phyloP scores from a whole-genome alignment of 2,329 filamentous ascomycete genomes.

The Nakataea oryzae region DNA sequence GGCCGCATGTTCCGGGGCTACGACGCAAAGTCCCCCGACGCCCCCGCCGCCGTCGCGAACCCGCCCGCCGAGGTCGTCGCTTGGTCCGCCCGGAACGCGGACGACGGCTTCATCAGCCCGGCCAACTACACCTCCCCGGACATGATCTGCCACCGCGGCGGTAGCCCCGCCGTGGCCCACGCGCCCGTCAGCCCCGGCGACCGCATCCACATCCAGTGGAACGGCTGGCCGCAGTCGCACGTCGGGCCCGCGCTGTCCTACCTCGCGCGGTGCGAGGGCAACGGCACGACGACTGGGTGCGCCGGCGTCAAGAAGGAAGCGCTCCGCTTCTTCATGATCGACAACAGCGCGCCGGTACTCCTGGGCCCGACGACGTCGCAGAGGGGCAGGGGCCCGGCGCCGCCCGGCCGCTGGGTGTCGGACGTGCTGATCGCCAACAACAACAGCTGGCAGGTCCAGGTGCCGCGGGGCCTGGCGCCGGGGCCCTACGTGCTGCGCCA shows the following conservation, averaged over 20 bases:
- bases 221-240: slow-evolving; percentile 45
- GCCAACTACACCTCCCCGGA: slow-evolving; percentile 33
- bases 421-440: slow-evolving; percentile 40
- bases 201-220: slow-evolving; percentile 49
- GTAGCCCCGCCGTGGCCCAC: slow-evolving; percentile 35
- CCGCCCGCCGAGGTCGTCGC: slow-evolving; percentile 25
- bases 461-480: slow-evolving; percentile 28
- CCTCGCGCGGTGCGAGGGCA: slow-evolving; percentile 21
- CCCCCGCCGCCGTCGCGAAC: slow-evolving; percentile 4
- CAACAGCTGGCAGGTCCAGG: slow-evolving; percentile 36
- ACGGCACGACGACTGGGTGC: slow-evolving; percentile 21
- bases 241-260: slow-evolving; percentile 30
- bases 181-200: slow-evolving; percentile 47
- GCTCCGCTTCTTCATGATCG: slow-evolving; percentile 33
- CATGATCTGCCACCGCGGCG: slow-evolving; percentile 53
- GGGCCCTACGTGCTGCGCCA: slow-evolving; percentile 44
- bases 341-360: slow-evolving; percentile 20
- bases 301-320: slow-evolving; percentile 24
- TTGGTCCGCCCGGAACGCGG: slow-evolving; percentile 39
- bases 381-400: neutral
- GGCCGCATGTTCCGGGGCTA: slow-evolving; percentile 34
- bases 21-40: slow-evolving; percentile 15
- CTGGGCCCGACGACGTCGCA: slow-evolving; percentile 11
- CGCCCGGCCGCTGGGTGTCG: slow-evolving; percentile 24
- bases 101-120: slow-evolving; percentile 41